Base-by-base conservation (phyloP, 805 yeast species). In the Ogataea parapolymorpha region DNA sequence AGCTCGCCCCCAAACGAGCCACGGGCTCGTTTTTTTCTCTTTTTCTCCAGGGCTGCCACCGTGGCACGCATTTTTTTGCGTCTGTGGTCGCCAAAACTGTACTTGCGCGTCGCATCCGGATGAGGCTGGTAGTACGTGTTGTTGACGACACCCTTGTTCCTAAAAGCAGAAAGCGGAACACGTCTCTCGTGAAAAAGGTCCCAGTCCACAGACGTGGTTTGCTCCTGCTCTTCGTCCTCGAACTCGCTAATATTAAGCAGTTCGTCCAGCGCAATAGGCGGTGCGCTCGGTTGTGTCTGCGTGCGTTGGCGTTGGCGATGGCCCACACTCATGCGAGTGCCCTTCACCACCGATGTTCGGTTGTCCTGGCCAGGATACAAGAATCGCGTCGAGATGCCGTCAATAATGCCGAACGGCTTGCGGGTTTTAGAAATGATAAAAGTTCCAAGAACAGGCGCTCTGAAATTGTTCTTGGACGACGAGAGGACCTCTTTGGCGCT, bases 401-500 rank as follows among this genome's bases (percentile, higher is more conserved):
- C 98, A 56, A 91, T 91, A 44, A 91, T 88, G 16, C 96, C 95
- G 62, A 85, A 88, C 1, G 96, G 96, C 54, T 87, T 82, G 42
- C 63, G 65, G 37, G 77, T 77, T 32, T 71, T 76, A 37, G 82
- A 77, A 5, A 95, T 82, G 26, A 84, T 80, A 95, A 97, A 91
- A 2, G 95, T 83, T 0, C 97, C 98, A 43, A 91, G 69, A 20
- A 86, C 77, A 2, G 99, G 99, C 4, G 98, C 97, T 39, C 95
- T 69, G 47, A 88, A 79, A 39, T 90, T 88, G 17, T 86, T 84
- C 5, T 84, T 80, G 37, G 89, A 83, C 1, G 95, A 82, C 5
- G 95, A 82, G n/a, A 91, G 75, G 5, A 91, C 87, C 62, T 91
- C 98, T 49, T 91, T 89, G n/a, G 82, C 83, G n/a, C 87, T 82